A percentile compares a stretch with the other conserved stretches of the same genome.
Evolutionary conservation across 331 rosid genomes (phyloP).

Genomic region (Spiraea crenata): DNA sequence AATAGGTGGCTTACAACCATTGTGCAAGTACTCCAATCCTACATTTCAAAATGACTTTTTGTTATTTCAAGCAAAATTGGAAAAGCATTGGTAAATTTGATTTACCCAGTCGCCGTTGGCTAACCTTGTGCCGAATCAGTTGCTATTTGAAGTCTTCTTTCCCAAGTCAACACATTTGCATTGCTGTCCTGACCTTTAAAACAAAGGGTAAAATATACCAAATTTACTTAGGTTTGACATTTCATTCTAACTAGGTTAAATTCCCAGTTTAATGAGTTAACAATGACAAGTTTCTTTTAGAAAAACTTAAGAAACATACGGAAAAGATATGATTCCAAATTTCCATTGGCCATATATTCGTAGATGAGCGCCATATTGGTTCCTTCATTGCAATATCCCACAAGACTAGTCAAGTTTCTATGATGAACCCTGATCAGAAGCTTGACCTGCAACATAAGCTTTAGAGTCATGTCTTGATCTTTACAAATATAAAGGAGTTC

Average conservation of each 20-base stretch:
- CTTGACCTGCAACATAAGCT: conserved; percentile 38
- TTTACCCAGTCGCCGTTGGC: background rate
- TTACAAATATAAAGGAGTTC: background rate
- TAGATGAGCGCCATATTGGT: conserved; percentile 39
- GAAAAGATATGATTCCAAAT: conserved; percentile 25
- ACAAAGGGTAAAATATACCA: background rate
- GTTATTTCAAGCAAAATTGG: background rate
- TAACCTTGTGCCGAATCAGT: conserved; percentile 48
- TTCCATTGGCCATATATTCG: conserved; percentile 39
- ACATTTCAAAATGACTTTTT: background rate
- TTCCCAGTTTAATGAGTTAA: background rate
- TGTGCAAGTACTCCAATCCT: conserved; percentile 51
- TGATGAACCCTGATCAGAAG: conserved; percentile 57
- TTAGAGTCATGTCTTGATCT: background rate
- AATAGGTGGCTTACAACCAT: conserved; percentile 40
- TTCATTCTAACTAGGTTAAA: background rate
- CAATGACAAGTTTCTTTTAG: background rate
- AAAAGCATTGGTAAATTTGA: background rate
- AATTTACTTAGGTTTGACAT: background rate
- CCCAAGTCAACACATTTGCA: conserved; percentile 37
- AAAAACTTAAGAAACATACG: conserved; percentile 9
- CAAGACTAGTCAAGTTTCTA: conserved; percentile 51
- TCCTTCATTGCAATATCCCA: conserved; percentile 44
- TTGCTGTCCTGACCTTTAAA: conserved; percentile 14
- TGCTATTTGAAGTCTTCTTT: conserved; percentile 43